phyloP scores from a whole-genome alignment of 768 basidiomycete species.

The Auricularia cornea region DNA sequence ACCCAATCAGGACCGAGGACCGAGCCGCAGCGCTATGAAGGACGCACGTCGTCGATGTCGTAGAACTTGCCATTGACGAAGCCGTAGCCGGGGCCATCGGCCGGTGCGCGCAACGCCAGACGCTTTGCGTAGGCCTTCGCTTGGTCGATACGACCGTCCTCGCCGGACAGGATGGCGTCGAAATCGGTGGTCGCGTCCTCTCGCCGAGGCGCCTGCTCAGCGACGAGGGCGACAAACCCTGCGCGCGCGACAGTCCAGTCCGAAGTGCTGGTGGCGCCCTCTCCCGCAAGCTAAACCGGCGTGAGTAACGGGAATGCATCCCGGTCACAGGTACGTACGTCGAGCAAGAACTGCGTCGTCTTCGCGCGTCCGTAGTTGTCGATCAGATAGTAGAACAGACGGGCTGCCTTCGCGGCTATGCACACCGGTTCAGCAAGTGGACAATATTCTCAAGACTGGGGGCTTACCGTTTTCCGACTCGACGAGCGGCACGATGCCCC shows the following conservation, averaged over 20 bases:
- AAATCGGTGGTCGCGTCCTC: constrained; percentile 27
- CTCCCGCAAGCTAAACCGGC: constrained; percentile 9
- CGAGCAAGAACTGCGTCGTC: constrained; percentile 44
- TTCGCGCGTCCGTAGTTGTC: constrained; percentile 52
- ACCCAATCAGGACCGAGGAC: constrained; percentile 3
- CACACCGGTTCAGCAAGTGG: constrained; percentile 27
- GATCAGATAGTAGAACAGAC: constrained; percentile 59
- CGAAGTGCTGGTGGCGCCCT: constrained; percentile 26
- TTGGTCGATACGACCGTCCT: constrained; percentile 31
- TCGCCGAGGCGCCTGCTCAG: constrained; percentile 19
- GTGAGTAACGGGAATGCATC: not conserved
- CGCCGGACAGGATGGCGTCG: constrained; percentile 29
- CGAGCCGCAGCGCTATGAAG: not conserved
- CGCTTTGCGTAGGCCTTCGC: constrained; percentile 49
- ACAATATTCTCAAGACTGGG: constrained; percentile 6
- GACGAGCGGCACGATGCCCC: constrained; percentile 74
- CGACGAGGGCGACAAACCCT: constrained; percentile 30
- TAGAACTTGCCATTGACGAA: constrained; percentile 89
- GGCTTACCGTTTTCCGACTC: constrained; percentile 37
- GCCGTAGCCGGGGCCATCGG: constrained; percentile 44
- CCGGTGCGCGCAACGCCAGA: constrained; percentile 32
- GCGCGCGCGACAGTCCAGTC: constrained; percentile 37
- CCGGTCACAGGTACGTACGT: not conserved
- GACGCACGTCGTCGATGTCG: constrained; percentile 55
- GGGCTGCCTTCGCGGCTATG: constrained; percentile 49